Conservation (phyloP, 2,329 filamentous ascomycete species). For the Trichoderma atrobrunneum region DNA sequence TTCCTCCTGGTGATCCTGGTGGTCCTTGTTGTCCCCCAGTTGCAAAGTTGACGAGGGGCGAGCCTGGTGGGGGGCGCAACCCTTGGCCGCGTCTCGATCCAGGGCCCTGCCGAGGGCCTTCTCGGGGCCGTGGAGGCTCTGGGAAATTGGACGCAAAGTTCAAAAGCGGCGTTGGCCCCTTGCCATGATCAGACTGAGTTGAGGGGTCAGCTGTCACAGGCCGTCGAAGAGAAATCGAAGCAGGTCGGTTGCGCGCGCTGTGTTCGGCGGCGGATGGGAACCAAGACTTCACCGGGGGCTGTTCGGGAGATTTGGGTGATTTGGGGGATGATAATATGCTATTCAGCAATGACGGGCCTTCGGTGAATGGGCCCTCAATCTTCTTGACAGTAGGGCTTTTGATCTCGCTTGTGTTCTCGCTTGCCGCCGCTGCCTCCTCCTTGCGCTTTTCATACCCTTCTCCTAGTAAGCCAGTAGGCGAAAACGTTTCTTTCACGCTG, state of each 20-base stretch:
- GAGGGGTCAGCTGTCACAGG: conserved; percentile 29
- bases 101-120: conserved; percentile 32
- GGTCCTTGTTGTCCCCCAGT: conserved; percentile 22
- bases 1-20: conserved; percentile 24
- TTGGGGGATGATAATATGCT: conserved; percentile 26
- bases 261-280: conserved; percentile 39
- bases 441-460: conserved; percentile 48
- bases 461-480: conserved; percentile 50
- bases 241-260: conserved; percentile 34
- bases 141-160: conserved; percentile 61
- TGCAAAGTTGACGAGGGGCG: conserved; percentile 48
- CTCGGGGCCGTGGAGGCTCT: conserved; percentile 57
- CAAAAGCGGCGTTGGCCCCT: conserved; percentile 58
- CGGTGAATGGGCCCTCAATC: conserved; percentile 46
- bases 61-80: conserved; percentile 37
- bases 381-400: conserved; percentile 33
- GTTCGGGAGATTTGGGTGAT: conserved; percentile 27
- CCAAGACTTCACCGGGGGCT: conserved; percentile 33
- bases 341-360: conserved; percentile 57
- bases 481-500: conserved; percentile 40
- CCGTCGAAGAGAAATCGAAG: conserved; percentile 26
- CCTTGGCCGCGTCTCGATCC: conserved; percentile 39
- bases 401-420: conserved; percentile 25
- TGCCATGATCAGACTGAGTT: conserved; percentile 26
- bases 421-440: conserved; percentile 31